Evolutionary conservation across 192 early-diverging fungal genomes (phyloP).

Genomic region (Dispira parvispora): DNA sequence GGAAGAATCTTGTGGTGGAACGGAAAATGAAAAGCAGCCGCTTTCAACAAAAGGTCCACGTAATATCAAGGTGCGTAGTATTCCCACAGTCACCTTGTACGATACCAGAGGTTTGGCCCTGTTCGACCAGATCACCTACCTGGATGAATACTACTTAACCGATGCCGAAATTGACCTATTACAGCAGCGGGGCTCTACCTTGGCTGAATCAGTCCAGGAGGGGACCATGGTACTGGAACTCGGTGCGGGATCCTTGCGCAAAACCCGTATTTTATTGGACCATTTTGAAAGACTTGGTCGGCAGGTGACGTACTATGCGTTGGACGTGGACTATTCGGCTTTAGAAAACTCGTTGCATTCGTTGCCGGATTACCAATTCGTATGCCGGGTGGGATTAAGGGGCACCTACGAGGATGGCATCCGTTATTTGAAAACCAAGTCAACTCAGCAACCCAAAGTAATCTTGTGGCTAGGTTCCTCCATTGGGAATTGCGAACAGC

Average conservation of each 20-base stretch:
- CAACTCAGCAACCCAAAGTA: conserved; percentile 39
- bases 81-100: conserved; percentile 77
- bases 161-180: conserved; percentile 72
- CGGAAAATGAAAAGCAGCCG: too few species aligned
- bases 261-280: conserved; percentile 66
- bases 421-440: conserved; percentile 32
- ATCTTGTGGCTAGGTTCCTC: conserved; percentile 84
- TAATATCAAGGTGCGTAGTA: not conserved
- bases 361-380: conserved; percentile 44
- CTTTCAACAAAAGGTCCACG: too few species aligned
- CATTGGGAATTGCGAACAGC: conserved; percentile 57
- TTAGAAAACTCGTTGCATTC: conserved; percentile 50
- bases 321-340: conserved; percentile 72
- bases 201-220: conserved; percentile 43
- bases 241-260: conserved; percentile 78
- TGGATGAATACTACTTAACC: conserved; percentile 77
- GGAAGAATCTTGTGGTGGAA: too few species aligned
- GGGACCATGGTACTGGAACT: conserved; percentile 70
- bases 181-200: conserved; percentile 32
- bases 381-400: conserved; percentile 60
- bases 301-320: conserved; percentile 68
- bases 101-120: conserved; percentile 66
- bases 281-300: conserved; percentile 44
- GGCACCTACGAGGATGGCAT: conserved; percentile 84
- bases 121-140: conserved; percentile 82